phyloP scores from a whole-genome alignment of 192 early-diverging fungal species.

The Glomus cerebriforme region DNA sequence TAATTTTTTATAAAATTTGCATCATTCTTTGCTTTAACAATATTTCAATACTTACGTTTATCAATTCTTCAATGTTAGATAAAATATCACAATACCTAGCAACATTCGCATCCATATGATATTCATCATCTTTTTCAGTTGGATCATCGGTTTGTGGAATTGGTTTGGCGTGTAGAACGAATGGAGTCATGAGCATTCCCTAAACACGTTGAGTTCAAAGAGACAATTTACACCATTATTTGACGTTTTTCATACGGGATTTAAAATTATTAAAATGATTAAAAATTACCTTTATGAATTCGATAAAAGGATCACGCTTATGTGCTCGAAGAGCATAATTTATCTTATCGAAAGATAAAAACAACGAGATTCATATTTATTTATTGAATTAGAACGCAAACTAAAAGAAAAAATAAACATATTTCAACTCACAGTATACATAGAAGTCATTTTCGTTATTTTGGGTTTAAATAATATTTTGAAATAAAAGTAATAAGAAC shows the following conservation, averaged over 20 bases:
- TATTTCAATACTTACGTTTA: constrained; percentile 51
- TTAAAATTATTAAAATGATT: background rate
- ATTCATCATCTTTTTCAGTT: constrained; percentile 18
- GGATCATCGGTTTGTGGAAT: constrained; percentile 37
- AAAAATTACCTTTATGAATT: constrained; percentile 80
- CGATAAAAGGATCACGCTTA: constrained; percentile 88
- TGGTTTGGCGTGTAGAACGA: constrained; percentile 75
- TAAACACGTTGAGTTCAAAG: background rate
- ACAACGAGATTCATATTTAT: background rate
- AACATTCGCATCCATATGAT: constrained; percentile 55
- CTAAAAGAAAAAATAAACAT: background rate
- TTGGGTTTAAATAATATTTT: background rate
- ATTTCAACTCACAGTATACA: constrained; percentile 12
- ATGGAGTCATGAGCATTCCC: constrained; percentile 75
- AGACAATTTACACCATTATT: background rate
- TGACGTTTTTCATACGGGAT: background rate
- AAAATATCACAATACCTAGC: constrained; percentile 81
- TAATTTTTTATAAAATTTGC: background rate
- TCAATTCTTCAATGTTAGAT: constrained; percentile 74
- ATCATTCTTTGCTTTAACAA: constrained; percentile 7
- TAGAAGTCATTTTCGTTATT: constrained; percentile 19
- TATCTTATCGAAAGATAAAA: constrained; percentile 34
- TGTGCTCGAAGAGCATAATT: constrained; percentile 51
- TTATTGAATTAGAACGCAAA: no score
- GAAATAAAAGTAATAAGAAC: no score